phyloP scores from a whole-genome alignment of 805 yeast genomes.

The Kluyveromyces starmeri region DNA sequence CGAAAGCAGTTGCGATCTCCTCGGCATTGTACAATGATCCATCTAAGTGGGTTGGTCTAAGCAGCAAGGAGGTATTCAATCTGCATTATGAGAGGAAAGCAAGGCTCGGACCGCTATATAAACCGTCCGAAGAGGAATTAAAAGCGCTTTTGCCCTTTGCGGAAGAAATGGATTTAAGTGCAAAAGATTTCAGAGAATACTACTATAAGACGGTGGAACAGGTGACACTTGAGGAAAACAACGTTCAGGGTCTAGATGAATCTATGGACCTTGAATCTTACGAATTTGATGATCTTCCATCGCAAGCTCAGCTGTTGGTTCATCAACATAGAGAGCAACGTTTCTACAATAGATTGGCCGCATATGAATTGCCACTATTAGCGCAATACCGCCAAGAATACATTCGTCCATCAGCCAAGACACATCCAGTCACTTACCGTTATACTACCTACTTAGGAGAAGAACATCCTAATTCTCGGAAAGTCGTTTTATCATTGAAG shows the following conservation, averaged over 20 bases:
- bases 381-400: slow-evolving; percentile 68
- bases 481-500: slow-evolving; percentile 52
- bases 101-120: slow-evolving; percentile 43
- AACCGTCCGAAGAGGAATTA: slow-evolving; percentile 43
- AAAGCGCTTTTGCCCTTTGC: slow-evolving; percentile 46
- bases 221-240: slow-evolving; percentile 33
- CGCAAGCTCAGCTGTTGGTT: slow-evolving; percentile 61
- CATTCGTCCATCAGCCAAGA: slow-evolving; percentile 35
- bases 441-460: slow-evolving; percentile 73
- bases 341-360: slow-evolving; percentile 71
- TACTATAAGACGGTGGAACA: slow-evolving; percentile 36
- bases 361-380: slow-evolving; percentile 84
- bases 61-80: slow-evolving; percentile 52
- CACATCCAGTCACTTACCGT: slow-evolving; percentile 53
- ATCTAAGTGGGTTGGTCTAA: slow-evolving; percentile 59
- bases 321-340: slow-evolving; percentile 68
- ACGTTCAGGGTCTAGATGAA: slow-evolving; percentile 27
- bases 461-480: slow-evolving; percentile 45
- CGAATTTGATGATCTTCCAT: slow-evolving; percentile 57
- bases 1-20: slow-evolving; percentile 3
- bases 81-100: slow-evolving; percentile 52
- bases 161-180: slow-evolving; percentile 33
- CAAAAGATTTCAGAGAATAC: slow-evolving; percentile 27
- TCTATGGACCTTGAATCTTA: slow-evolving; percentile 36
- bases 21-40: slow-evolving; percentile 46